Conservation (phyloP, 257 asterid species). For the Nemophila menziesii region DNA sequence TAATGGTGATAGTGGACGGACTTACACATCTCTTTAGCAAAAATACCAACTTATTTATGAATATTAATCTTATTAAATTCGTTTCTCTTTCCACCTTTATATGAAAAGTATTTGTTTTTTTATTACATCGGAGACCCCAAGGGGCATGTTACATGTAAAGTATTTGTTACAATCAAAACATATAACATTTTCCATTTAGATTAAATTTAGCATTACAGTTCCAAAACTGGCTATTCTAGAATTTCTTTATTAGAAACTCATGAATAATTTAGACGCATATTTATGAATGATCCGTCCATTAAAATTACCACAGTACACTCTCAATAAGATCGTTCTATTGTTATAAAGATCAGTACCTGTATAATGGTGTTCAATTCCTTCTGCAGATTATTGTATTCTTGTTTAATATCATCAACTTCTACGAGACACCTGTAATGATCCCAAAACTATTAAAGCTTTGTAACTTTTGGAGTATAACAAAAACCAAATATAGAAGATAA, state of each 20-base stretch:
- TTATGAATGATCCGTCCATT: not conserved
- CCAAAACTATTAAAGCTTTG: not conserved
- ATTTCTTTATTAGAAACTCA: not conserved
- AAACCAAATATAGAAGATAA: conserved; percentile 1
- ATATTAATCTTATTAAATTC: no score
- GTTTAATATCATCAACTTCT: not conserved
- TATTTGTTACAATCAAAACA: not conserved
- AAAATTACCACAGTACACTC: no score
- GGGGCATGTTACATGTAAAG: no score
- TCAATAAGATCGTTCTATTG: not conserved
- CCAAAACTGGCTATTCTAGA: not conserved
- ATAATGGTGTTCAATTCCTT: not conserved
- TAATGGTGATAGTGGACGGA: no score
- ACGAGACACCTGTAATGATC: conserved; percentile 6
- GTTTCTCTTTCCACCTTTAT: not conserved
- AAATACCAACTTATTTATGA: not conserved
- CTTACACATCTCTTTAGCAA: no score
- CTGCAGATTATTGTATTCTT: conserved; percentile 6
- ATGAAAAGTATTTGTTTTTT: no score
- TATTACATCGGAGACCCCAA: no score
- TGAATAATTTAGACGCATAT: not conserved
- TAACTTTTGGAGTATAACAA: not conserved
- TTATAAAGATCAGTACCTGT: conserved; percentile 3
- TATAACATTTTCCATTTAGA: not conserved
- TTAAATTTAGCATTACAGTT: no score